phyloP scores from a whole-genome alignment of 129 eudicot species.

The Lonicera japonica region DNA sequence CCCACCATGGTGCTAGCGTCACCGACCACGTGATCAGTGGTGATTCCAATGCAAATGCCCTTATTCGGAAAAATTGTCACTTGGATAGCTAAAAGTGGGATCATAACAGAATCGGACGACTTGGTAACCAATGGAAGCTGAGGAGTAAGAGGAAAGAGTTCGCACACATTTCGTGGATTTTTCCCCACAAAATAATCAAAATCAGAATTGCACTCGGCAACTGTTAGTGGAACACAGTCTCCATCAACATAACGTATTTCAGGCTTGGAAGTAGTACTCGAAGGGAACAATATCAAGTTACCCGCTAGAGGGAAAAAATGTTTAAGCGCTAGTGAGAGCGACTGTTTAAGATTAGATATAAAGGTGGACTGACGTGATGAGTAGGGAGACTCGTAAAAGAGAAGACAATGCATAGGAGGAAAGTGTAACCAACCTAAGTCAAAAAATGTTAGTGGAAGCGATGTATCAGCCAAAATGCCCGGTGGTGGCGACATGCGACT shows the following conservation, averaged over 20 bases:
- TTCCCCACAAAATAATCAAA: slow-evolving; percentile 3
- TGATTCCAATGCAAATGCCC: slow-evolving; percentile 20
- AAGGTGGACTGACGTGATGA: neutral
- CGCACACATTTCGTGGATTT: slow-evolving; percentile 1
- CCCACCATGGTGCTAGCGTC: no score
- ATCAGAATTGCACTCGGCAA: slow-evolving; percentile 17
- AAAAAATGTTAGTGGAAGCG: slow-evolving; percentile 17
- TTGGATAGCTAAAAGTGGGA: slow-evolving; percentile 22
- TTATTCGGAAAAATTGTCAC: slow-evolving; percentile 16
- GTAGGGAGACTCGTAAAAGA: slow-evolving; percentile 18
- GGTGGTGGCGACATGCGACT: slow-evolving; percentile 16
- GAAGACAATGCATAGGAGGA: slow-evolving; percentile 16
- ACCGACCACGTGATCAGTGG: slow-evolving; percentile 5
- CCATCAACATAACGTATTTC: slow-evolving; percentile 15
- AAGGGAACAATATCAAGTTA: no score
- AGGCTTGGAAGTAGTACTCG: no score
- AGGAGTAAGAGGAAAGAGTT: slow-evolving; percentile 4
- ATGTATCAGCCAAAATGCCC: neutral
- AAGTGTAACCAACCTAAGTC: slow-evolving; percentile 16
- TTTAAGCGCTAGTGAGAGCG: slow-evolving; percentile 17
- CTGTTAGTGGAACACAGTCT: slow-evolving; percentile 21
- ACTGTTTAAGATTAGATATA: slow-evolving; percentile 12
- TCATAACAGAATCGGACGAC: neutral
- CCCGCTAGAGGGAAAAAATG: slow-evolving; percentile 11
- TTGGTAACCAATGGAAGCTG: neutral